These are phyloP conservation scores for Volvox africanus DNA, from an alignment of 139 green algal species.

Conservation along the genomic window DNA sequence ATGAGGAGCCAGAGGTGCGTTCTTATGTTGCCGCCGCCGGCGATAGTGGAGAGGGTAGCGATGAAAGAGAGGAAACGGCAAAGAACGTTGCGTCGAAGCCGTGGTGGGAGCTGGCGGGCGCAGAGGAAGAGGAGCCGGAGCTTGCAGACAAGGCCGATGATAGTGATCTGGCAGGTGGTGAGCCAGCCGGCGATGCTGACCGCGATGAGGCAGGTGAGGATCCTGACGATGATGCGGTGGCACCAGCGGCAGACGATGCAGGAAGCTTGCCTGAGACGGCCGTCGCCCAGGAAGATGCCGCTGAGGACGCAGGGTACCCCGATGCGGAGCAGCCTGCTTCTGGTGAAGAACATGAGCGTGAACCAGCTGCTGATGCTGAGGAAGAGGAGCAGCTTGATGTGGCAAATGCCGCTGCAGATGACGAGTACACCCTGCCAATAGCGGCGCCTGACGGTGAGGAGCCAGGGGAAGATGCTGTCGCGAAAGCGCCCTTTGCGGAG, in stretches of 20 bases:
- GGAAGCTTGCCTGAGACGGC: neutral
- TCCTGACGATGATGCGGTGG: neutral
- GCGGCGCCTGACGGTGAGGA: no score
- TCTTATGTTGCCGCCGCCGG: neutral
- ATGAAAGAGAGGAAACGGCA: neutral
- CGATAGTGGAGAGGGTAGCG: no score
- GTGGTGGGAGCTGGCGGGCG: neutral
- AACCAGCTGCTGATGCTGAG: neutral
- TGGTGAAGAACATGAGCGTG: neutral
- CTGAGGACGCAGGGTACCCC: neutral
- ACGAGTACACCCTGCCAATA: no score
- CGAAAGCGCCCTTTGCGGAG: no score
- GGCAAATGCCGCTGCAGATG: no score
- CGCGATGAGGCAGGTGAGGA: neutral
- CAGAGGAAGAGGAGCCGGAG: neutral
- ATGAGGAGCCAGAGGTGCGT: neutral
- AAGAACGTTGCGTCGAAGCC: neutral
- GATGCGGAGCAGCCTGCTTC: neutral
- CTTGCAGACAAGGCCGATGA: neutral
- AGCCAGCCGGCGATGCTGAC: neutral
- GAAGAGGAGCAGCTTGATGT: no score
- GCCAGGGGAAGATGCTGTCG: no score
- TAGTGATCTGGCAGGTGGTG: neutral
- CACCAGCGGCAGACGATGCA: neutral
- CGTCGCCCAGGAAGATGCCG: neutral